Base-by-base conservation (phyloP, 805 yeast genomes). In the Saturnispora sekii region DNA sequence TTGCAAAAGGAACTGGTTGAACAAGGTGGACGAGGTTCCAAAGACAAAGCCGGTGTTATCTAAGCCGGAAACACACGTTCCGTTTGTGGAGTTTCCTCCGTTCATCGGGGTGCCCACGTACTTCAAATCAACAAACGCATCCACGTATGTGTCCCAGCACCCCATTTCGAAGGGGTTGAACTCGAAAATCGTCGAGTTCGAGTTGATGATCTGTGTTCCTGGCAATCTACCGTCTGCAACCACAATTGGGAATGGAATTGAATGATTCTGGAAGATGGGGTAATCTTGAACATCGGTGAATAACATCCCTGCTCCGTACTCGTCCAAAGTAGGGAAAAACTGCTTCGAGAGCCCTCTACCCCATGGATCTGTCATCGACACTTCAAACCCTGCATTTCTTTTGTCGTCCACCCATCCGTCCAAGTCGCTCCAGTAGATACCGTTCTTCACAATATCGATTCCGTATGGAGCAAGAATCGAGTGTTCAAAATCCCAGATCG, bases 11-110 rank as follows among this genome's bases (percentile, higher is more conserved):
- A 81, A 67, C 59, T 77, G 79, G 58, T 84, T 86, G 68, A 87
- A 87, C 40, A 87, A 63, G 1, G 90, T 71, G 2, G 95, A 82
- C 2, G 95, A 84, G 6, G 95, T 80, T 33, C 94, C 96, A 64
- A 85, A 67, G 30, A 84, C 65, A 57, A 77, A 88, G 6, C 95
- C 94, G 7, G 84, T 80, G 54, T 85, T 85, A 61, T 88, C 96
- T 48, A 73, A 80, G 2, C 90, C 89, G 2, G 66, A 73, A 47
- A 75, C 63, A 63, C 96, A 88, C 14, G 53, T 18, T 3, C 53
- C 52, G 10, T 60, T 56, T 11, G 56, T 54, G 9, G 86, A 80
- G 16, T 57, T 50, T 35, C 96, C 96, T 48, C 77, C 69, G 21
- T 68, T 55, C 32, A 82, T 72, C 17, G 71, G 61, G 1, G 94